phyloP scores from a whole-genome alignment of 768 basidiomycete species.

The Dictyophora rubrovolvata region DNA sequence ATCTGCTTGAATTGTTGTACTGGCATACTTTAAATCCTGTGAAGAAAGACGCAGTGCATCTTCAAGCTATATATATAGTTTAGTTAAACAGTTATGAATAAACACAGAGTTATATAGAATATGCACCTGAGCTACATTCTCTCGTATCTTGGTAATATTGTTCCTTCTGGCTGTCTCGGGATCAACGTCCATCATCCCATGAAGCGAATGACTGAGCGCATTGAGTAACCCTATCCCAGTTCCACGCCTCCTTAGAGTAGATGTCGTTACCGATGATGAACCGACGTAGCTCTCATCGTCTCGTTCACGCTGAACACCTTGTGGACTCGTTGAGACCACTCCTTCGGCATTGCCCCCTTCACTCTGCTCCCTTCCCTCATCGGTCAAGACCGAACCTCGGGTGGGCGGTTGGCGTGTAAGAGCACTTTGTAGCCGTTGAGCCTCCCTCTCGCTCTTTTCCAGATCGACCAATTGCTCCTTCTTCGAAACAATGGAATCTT shows the following conservation, averaged over 20 bases:
- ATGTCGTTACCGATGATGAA: constrained; percentile 64
- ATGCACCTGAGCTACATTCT: constrained; percentile 86
- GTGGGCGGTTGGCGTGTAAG: constrained; percentile 47
- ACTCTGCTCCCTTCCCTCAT: constrained; percentile 14
- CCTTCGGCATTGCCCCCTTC: constrained; percentile 9
- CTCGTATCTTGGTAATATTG: constrained; percentile 87
- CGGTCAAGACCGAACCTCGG: constrained; percentile 17
- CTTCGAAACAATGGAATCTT: constrained; percentile 78
- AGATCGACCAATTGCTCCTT: constrained; percentile 78
- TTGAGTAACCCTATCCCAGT: constrained; percentile 82
- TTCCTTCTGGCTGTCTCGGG: constrained; percentile 92
- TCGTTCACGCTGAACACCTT: constrained; percentile 26
- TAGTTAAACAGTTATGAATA: not conserved
- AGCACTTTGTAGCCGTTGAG: constrained; percentile 80
- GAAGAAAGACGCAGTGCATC: constrained; percentile 87
- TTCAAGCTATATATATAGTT: constrained; percentile 55
- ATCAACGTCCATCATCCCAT: constrained; percentile 98
- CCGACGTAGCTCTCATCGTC: constrained; percentile 30
- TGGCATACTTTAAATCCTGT: constrained; percentile 93
- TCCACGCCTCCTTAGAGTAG: constrained; percentile 44
- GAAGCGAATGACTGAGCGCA: constrained; percentile 87
- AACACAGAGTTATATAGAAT: not conserved
- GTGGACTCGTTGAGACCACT: constrained; percentile 30
- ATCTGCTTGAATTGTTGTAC: constrained; percentile 93
- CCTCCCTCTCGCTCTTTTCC: constrained; percentile 89